Base-by-base conservation (phyloP, 2,329 filamentous ascomycete species). In the Diaporthe ilicicola region DNA sequence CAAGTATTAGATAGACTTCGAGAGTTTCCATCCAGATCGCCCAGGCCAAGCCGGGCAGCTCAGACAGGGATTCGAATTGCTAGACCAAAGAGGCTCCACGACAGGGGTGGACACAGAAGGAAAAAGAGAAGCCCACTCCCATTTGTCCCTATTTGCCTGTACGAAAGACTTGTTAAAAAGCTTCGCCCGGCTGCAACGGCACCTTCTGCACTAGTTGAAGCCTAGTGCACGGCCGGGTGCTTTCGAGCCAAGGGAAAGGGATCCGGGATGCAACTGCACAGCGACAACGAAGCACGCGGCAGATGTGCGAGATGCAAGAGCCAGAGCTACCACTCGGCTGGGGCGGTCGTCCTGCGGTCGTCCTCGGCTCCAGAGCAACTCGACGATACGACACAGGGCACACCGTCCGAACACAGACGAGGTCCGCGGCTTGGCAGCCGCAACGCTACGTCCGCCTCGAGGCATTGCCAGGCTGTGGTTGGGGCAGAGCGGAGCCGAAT, bases 121-220 rank as follows among this genome's bases (percentile, higher is more conserved):
- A n/a, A 32, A 19, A 32, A 13, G 10, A 17, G 24, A 61, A 44
- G 12, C 24, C 39, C 17, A 42, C 53, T 10, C 6, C 50, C 53
- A 37, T 37, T 55, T 55, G 53, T 55, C 37, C n/a, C n/a, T n/a
- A n/a, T n/a, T n/a, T n/a, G n/a, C n/a, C n/a, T n/a, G n/a, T n/a
- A n/a, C n/a, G n/a, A n/a, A n/a, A n/a, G n/a, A n/a, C n/a, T n/a
- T n/a, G n/a, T 19, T 12, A 62, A 62, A 34, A 62, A 32, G 59
- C 59, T 37, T 48, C 42, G 59, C 59, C 27, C 42, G 27, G 59
- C 29, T 62, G 22, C 42, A 24, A 62, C 42, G 56, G 56, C 56
- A 62, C 22, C 12, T 17, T 15, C 27, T 62, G 12, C 15, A 22
- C 19, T 4, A 22, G 32, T 37, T n/a, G n/a, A n/a, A n/a, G n/a